Evolutionary conservation across 129 eudicot genomes (phyloP).

Genomic region (Oenanthe sinensis): DNA sequence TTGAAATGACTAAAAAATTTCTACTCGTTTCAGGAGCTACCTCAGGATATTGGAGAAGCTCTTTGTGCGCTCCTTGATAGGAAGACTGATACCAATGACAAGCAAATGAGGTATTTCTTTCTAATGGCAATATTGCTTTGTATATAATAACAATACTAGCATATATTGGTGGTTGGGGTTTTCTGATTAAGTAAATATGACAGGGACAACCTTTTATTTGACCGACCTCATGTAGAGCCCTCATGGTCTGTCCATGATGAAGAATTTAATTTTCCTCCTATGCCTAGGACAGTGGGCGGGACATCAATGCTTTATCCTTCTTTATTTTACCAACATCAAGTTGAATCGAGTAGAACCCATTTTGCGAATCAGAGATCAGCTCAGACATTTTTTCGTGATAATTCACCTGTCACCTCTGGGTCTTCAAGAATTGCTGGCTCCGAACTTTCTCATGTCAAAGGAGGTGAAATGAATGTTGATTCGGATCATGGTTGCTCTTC

Average conservation of each 20-base stretch:
- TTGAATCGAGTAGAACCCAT: conserved; percentile 40
- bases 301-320: conserved; percentile 51
- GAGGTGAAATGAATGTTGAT: conserved; percentile 21
- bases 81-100: conserved; percentile 33
- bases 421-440: conserved; percentile 16
- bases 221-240: conserved; percentile 30
- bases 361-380: conserved; percentile 26
- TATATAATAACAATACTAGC: not conserved
- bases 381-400: conserved; percentile 27
- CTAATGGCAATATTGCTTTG: not conserved
- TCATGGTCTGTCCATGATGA: conserved; percentile 32
- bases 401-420: conserved; percentile 19
- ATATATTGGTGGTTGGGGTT: conserved; percentile 4
- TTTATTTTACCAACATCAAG: conserved; percentile 49
- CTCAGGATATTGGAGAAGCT: conserved; percentile 88
- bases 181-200: conserved; percentile 17
- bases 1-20: not conserved
- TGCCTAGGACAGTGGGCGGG: conserved; percentile 22
- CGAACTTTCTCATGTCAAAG: conserved; percentile 19
- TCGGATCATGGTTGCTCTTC: conserved; percentile 29
- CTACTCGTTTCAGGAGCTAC: conserved; percentile 56
- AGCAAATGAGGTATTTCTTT: conserved; percentile 35
- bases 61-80: conserved; percentile 87
- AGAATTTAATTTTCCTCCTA: conserved; percentile 30
- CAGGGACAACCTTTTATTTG: conserved; percentile 23